These are phyloP conservation scores for Colletotrichum sp. DNA, from an alignment of 2,329 filamentous ascomycete species.

Conservation along the genomic window DNA sequence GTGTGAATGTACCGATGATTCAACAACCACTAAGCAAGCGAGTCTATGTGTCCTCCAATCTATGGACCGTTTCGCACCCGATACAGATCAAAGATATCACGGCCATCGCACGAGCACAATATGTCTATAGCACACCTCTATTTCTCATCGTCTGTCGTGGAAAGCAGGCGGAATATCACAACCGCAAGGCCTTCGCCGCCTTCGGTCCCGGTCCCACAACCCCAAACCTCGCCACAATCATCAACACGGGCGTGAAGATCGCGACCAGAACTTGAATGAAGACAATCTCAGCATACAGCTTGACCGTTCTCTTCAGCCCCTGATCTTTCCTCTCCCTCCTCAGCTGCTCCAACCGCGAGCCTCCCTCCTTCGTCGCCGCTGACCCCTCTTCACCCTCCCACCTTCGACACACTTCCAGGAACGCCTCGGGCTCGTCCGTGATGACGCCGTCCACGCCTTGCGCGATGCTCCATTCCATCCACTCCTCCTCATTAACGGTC, in stretches of 20 bases:
- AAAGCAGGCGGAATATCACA: not conserved
- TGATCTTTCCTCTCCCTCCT: not conserved
- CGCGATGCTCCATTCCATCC: constrained; percentile 83
- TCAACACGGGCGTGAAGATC: constrained; percentile 13
- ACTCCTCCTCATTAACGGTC: constrained; percentile 82
- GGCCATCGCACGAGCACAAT: not conserved
- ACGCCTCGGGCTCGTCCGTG: constrained; percentile 80
- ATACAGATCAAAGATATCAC: not conserved
- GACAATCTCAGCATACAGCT: constrained; percentile 2
- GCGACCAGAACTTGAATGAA: constrained; percentile 1
- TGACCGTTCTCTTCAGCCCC: not conserved
- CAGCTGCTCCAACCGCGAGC: not conserved
- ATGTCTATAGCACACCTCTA: not conserved
- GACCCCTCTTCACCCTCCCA: not conserved
- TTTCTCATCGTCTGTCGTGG: accelerated
- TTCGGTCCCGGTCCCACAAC: constrained; percentile 7
- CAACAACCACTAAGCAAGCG: not conserved
- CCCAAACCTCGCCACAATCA: constrained; percentile 10
- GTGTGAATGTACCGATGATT: accelerated
- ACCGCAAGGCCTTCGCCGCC: constrained; percentile 1
- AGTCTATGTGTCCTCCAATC: not conserved
- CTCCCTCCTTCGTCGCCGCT: too few species aligned
- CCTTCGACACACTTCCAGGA: constrained; percentile 59
- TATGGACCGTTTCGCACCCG: not conserved
- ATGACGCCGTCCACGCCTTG: constrained; percentile 77